Evolutionary conservation across 2,329 filamentous ascomycete genomes (phyloP).

Genomic region (Endoconidiophora laricicola): DNA sequence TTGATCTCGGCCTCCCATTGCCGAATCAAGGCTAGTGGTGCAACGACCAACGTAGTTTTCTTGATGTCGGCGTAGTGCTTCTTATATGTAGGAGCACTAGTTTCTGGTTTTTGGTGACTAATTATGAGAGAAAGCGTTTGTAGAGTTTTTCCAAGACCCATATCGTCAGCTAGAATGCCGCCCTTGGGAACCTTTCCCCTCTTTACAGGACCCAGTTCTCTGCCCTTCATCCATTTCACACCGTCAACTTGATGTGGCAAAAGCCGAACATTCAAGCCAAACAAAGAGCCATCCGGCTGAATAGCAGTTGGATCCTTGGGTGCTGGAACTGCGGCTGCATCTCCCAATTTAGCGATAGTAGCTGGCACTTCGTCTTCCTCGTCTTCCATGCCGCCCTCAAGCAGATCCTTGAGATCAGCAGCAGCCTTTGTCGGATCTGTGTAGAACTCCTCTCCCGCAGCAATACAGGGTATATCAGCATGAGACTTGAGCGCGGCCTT

Average conservation of each 20-base stretch:
- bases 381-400: slow-evolving; percentile 67
- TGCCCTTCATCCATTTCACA: slow-evolving; percentile 85
- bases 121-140: slow-evolving; percentile 84
- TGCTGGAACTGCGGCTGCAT: background rate
- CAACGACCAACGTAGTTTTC: slow-evolving; percentile 78
- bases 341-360: background rate
- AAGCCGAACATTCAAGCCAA: slow-evolving; percentile 73
- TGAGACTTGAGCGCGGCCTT: slow-evolving; percentile 8
- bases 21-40: slow-evolving; percentile 81
- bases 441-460: slow-evolving; percentile 33
- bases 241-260: slow-evolving; percentile 90
- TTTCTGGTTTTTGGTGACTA: slow-evolving; percentile 52
- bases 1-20: slow-evolving; percentile 94
- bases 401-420: slow-evolving; percentile 63
- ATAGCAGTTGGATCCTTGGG: slow-evolving; percentile 2
- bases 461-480: slow-evolving; percentile 3
- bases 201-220: slow-evolving; percentile 75
- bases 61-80: slow-evolving; percentile 53
- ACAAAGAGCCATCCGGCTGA: slow-evolving; percentile 30
- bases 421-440: slow-evolving; percentile 56
- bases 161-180: slow-evolving; percentile 89
- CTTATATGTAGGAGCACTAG: slow-evolving; percentile 32
- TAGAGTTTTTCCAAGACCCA: slow-evolving; percentile 92
- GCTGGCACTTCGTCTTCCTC: slow-evolving; percentile 30
- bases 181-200: slow-evolving; percentile 71